A percentile compares a stretch with the other conserved stretches of the same genome.
Evolutionary conservation across 495 filamentous ascomycete species (phyloP).

Genomic region (Aspergillus leporis): DNA sequence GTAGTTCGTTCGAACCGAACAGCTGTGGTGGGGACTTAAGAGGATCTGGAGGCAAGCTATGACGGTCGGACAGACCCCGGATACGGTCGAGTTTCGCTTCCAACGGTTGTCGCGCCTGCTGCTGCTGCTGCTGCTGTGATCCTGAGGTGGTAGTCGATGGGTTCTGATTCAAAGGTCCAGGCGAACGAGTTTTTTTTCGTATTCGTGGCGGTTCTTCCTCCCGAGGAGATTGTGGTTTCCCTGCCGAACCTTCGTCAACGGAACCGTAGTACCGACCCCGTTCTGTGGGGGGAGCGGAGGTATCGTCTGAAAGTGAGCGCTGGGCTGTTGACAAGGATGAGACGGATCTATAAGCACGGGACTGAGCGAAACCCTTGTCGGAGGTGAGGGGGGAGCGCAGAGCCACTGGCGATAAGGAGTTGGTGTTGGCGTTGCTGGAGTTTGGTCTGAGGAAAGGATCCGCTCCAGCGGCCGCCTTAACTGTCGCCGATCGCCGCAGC

Average conservation of each 20-base stretch:
- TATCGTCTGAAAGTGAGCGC: slow-evolving; percentile 4
- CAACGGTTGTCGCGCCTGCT: slow-evolving; percentile 1
- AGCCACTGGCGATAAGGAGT: slow-evolving; percentile 7
- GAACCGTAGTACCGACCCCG: slow-evolving; percentile 9
- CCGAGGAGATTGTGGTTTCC: slow-evolving; percentile 5
- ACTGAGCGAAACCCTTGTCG: neutral
- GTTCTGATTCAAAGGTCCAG: neutral
- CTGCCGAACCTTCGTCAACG: slow-evolving; percentile 6
- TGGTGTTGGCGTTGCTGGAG: slow-evolving; percentile 10
- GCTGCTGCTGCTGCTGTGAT: neutral
- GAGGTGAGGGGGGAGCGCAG: slow-evolving; percentile 2
- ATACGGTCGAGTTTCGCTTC: slow-evolving; percentile 12
- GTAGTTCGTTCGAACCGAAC: neutral
- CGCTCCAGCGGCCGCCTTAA: slow-evolving; percentile 3
- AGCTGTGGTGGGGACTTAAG: slow-evolving; percentile 1
- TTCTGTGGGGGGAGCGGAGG: slow-evolving; percentile 3
- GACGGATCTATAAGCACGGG: slow-evolving; percentile 7
- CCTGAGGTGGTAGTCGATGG: neutral
- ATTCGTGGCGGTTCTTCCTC: slow-evolving; percentile 8
- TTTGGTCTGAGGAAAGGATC: slow-evolving; percentile 2
- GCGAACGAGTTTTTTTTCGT: neutral
- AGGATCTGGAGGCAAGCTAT: slow-evolving; percentile 17
- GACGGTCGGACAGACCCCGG: slow-evolving; percentile 12
- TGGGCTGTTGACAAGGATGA: slow-evolving; percentile 5
- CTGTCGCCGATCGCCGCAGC: slow-evolving; percentile 40